Conservation (phyloP, 2,329 filamentous ascomycete genomes). For the Verticillium klebahnii region DNA sequence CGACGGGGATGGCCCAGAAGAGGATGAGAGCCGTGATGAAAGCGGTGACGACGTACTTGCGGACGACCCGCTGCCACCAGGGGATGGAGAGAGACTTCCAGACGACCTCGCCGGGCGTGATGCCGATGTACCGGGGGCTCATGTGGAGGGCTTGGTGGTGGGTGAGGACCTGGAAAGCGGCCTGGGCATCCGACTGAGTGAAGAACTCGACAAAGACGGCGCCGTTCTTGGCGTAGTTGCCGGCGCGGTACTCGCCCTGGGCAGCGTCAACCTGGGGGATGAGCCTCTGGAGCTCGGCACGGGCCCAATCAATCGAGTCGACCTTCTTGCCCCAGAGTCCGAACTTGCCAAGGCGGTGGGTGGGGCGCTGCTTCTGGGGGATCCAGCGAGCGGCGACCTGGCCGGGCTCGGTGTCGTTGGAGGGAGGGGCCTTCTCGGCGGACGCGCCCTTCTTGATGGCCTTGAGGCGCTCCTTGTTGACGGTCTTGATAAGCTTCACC, state of each 20-base stretch:
- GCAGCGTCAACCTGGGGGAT: slow-evolving; percentile 64
- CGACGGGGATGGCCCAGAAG: slow-evolving; percentile 78
- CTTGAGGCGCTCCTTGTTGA: slow-evolving; percentile 69
- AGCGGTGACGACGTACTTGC: slow-evolving; percentile 62
- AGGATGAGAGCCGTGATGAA: slow-evolving; percentile 75
- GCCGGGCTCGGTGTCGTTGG: slow-evolving; percentile 62
- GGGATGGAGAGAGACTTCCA: slow-evolving; percentile 81
- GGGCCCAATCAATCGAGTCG: slow-evolving; percentile 89
- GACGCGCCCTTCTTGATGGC: slow-evolving; percentile 55
- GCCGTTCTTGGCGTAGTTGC: slow-evolving; percentile 61
- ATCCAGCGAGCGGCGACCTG: slow-evolving; percentile 67
- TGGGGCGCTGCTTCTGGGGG: slow-evolving; percentile 66
- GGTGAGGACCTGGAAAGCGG: slow-evolving; percentile 78
- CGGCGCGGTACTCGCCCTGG: slow-evolving; percentile 61
- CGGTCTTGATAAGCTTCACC: slow-evolving; percentile 75
- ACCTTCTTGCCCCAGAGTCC: slow-evolving; percentile 73
- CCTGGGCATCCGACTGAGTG: slow-evolving; percentile 77
- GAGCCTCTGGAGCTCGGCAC: slow-evolving; percentile 66
- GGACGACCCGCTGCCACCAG: slow-evolving; percentile 80
- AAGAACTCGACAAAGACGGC: slow-evolving; percentile 91
- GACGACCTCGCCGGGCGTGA: slow-evolving; percentile 77
- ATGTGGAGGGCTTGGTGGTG: slow-evolving; percentile 87
- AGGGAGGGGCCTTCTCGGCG: slow-evolving; percentile 41
- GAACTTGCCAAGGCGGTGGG: slow-evolving; percentile 58
- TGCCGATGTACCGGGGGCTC: slow-evolving; percentile 77